Evolutionary conservation across 2,329 filamentous ascomycete genomes (phyloP).

Genomic region (Colletotrichum sp.): DNA sequence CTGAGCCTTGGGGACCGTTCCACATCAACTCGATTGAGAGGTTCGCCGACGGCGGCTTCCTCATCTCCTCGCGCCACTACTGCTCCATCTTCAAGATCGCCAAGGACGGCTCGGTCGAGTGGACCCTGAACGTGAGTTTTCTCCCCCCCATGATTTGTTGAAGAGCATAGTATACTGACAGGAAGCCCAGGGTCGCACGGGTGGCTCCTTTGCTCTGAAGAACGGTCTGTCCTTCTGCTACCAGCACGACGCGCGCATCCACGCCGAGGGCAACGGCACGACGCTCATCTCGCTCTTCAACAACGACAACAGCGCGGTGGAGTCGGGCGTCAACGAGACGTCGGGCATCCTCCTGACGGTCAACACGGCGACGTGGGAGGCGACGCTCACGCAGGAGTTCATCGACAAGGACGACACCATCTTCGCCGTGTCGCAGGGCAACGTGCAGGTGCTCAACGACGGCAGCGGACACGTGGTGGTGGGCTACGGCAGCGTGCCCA

Average conservation of each 20-base stretch:
- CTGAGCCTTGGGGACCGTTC: conserved; percentile 56
- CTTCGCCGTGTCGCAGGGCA: conserved; percentile 51
- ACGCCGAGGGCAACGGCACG: conserved; percentile 21
- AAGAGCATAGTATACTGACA: not conserved
- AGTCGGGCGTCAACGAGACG: conserved; percentile 23
- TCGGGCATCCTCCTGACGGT: conserved; percentile 26
- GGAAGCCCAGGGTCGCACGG: not conserved
- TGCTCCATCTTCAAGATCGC: conserved; percentile 49
- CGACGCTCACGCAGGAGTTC: conserved; percentile 26
- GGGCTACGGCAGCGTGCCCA: conserved; percentile 58
- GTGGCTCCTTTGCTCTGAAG: conserved; percentile 16
- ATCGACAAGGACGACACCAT: conserved; percentile 29
- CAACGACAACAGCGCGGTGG: conserved; percentile 33
- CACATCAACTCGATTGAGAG: conserved; percentile 63
- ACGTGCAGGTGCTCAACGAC: conserved; percentile 53
- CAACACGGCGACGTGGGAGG: conserved; percentile 28
- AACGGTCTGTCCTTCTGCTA: conserved; percentile 35
- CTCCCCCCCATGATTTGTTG: not conserved
- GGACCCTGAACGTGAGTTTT: conserved; percentile 5
- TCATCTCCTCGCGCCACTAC: conserved; percentile 57
- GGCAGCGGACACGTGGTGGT: conserved; percentile 55
- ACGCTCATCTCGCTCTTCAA: conserved; percentile 36
- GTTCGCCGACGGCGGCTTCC: conserved; percentile 51
- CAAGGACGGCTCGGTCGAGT: conserved; percentile 27
- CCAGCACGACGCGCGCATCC: conserved; percentile 37